A percentile compares a stretch with the other conserved stretches of the same genome.
Evolutionary conservation across 2,329 filamentous ascomycete species (phyloP).

Genomic region (Fusarium chaquense): DNA sequence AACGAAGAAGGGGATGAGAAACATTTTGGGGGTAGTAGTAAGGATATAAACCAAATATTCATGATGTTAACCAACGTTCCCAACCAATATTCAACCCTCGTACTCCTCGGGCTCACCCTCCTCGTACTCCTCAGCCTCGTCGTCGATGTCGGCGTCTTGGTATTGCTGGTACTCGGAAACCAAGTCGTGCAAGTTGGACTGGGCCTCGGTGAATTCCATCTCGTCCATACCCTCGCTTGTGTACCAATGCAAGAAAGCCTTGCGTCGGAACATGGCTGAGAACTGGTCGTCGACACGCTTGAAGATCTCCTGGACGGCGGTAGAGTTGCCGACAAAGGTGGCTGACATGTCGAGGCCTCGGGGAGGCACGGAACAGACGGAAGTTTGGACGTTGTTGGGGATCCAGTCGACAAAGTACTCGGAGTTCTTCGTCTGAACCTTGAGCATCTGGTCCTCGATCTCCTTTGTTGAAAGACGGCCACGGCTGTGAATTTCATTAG

Average conservation of each 20-base stretch:
- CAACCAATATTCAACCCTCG: constrained; percentile 18
- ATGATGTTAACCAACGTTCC: constrained; percentile 20
- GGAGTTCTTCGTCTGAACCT: constrained; percentile 99
- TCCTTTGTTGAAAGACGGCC: constrained; percentile 99
- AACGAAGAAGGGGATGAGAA: constrained; percentile 21
- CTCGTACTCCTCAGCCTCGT: constrained; percentile 85
- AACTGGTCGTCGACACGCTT: constrained; percentile 99
- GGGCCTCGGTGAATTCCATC: constrained; percentile 99
- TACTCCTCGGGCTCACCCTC: constrained; percentile 47
- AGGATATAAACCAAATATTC: constrained; percentile 23
- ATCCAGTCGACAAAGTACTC: constrained; percentile 99
- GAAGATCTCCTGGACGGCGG: constrained; percentile 99
- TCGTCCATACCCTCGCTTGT: constrained; percentile 99
- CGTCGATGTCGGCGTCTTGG: constrained; percentile 97
- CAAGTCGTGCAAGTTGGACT: constrained; percentile 99
- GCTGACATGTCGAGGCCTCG: constrained; percentile 99
- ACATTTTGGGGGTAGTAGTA: constrained; percentile 24
- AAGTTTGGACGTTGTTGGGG: constrained; percentile 99
- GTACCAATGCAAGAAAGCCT: constrained; percentile 99
- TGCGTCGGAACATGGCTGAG: constrained; percentile 99
- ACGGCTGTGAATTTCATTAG: constrained; percentile 68
- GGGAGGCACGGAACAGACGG: constrained; percentile 97
- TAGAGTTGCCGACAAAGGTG: constrained; percentile 99
- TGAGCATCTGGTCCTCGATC: constrained; percentile 99
- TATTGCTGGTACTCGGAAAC: constrained; percentile 99